phyloP scores from a whole-genome alignment of 2,329 filamentous ascomycete species.

The Diaporthe citriasiana region DNA sequence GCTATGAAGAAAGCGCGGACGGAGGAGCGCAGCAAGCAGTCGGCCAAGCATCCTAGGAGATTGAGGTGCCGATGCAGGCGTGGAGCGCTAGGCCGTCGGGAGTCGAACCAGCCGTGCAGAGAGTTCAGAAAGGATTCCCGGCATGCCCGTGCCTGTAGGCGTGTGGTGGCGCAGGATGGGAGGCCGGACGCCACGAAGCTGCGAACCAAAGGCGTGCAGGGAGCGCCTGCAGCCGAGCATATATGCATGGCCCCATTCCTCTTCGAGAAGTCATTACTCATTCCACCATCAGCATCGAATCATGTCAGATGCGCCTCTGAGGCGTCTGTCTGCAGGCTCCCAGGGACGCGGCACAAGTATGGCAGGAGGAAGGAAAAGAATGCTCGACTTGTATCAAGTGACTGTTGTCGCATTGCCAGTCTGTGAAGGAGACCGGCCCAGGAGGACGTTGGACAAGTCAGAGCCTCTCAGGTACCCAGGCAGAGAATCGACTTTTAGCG shows the following conservation, averaged over 20 bases:
- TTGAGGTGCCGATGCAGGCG: constrained; percentile 32
- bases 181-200: constrained; percentile 26
- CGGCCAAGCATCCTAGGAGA: not conserved
- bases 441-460: not conserved
- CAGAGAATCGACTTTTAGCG: not conserved
- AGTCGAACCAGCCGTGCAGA: constrained; percentile 5
- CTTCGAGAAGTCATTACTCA: constrained; percentile 35
- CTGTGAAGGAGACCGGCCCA: not conserved
- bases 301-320: constrained; percentile 22
- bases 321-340: constrained; percentile 10
- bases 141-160: constrained; percentile 23
- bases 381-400: not conserved
- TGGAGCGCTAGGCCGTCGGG: constrained; percentile 16
- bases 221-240: constrained; percentile 19
- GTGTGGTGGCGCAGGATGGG: constrained; percentile 18
- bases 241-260: constrained; percentile 29
- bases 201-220: constrained; percentile 15
- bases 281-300: constrained; percentile 33
- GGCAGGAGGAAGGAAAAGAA: constrained; percentile 8
- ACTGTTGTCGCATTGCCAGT: not conserved
- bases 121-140: constrained; percentile 32
- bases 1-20: constrained; percentile 13
- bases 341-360: constrained; percentile 16
- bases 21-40: not conserved
- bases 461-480: not conserved